Evolutionary conservation across 2,329 filamentous ascomycete genomes (phyloP), one percentile per base, ranked within the genome.

Genomic region (Aspergillus viridinutans): DNA sequence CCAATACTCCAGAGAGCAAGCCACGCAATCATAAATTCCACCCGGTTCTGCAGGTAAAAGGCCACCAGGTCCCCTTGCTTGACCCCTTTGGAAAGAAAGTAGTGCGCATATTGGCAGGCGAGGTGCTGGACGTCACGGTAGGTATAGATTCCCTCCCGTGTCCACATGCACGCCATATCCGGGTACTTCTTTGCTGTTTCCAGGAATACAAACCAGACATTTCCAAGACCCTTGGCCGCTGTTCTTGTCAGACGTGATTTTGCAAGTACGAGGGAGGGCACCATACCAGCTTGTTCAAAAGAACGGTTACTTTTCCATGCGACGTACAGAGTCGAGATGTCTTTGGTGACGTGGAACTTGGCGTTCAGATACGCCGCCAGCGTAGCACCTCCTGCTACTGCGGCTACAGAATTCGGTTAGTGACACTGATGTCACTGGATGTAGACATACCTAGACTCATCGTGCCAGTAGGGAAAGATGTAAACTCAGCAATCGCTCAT

Each of bases 21-120:
- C 83, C 86, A 88, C 3, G 81, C 81, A 50, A 88, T 83, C 8
- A 88, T 65, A 62, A 90, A 89, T 55, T 90, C 86, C 0, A 85
- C 80, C 14, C 84, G 83, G 69, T 90, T 90, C 64, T 79, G 81
- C 71, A 90, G 82, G 70, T 87, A 89, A 58, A 90, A 78, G 3
- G 81, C 84, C 0, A 90, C 85, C 1, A 89, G 74, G 35, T 89
- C 80, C 3, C 82, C 80, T 0, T 82, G 80, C 64, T 79, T 74
- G 20, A 90, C 81, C 3, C 84, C 85, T 29, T 83, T 74, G 1
- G 79, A 71, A 1, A 84, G 76, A 64, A 87, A 86, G 74, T 83
- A 88, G 57, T 85, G 80, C 0, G 80, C 86, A 61, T 83, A 89
- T 63, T 84, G 84, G 61, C 83, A 80, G 8, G 76, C 78, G n/a